Conservation (phyloP, 2,329 filamentous ascomycete genomes). For the Apiospora pterosperma region DNA sequence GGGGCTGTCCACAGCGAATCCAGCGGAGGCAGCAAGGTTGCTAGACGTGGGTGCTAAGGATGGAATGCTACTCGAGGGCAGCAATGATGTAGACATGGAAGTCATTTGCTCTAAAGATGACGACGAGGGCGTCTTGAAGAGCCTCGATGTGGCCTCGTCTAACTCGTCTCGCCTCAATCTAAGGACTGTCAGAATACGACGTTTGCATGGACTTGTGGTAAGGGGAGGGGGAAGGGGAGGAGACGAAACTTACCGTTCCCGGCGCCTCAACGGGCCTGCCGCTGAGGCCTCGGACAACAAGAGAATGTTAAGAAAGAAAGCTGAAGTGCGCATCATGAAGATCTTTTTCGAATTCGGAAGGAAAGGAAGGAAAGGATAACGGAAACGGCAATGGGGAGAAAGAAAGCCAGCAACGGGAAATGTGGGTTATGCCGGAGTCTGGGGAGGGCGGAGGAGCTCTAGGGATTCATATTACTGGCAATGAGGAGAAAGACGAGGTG, state of each 20-base stretch:
- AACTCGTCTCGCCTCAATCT: conserved; percentile 19
- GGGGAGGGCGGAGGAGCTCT: neutral
- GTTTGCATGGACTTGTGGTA: neutral
- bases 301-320: conserved; percentile 25
- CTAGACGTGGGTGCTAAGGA: neutral
- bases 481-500: conserved; percentile 1
- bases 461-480: conserved; percentile 9
- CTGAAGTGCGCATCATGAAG: conserved; percentile 22
- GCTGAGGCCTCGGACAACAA: conserved; percentile 25
- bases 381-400: neutral
- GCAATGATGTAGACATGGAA: neutral
- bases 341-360: conserved; percentile 6
- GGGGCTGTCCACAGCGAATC: neutral
- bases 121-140: conserved; percentile 14
- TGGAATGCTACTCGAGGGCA: neutral
- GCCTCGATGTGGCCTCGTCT: conserved; percentile 11
- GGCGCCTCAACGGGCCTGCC: conserved; percentile 27
- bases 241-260: conserved; percentile 20
- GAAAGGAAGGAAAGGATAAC: neutral
- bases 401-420: neutral
- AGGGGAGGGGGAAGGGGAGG: neutral
- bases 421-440: conserved; percentile 4
- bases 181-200: conserved; percentile 16
- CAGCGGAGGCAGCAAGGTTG: neutral
- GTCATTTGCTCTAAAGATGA: neutral